phyloP scores from a whole-genome alignment of 2,329 filamentous ascomycete genomes.

The Periconia sp. region DNA sequence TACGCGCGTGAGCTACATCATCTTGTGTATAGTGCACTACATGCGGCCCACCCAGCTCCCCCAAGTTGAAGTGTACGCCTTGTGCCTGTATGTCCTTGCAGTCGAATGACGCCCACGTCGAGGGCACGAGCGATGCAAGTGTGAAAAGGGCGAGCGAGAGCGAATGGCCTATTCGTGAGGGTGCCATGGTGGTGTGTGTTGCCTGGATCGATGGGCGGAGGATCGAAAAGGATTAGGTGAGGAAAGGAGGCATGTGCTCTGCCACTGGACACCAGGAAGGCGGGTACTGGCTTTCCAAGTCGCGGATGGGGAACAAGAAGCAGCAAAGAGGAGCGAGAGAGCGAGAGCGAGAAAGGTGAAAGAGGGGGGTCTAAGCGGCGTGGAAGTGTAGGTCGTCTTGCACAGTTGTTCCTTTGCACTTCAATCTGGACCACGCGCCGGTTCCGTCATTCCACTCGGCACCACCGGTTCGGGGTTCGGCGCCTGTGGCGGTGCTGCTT shows the following conservation, averaged over 20 bases:
- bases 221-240: constrained; percentile 2
- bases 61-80: constrained; percentile 68
- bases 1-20: constrained; percentile 53
- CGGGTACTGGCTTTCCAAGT: too few species aligned
- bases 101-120: constrained; percentile 55
- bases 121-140: constrained; percentile 29
- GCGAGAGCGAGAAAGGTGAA: not conserved
- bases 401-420: not conserved
- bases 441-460: constrained; percentile 17
- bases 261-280: not conserved
- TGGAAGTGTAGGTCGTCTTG: not conserved
- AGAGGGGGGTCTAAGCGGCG: not conserved
- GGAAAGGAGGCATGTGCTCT: constrained; percentile 16
- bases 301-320: constrained; percentile 1
- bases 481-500: too few species aligned
- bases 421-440: not conserved
- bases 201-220: constrained; percentile 7
- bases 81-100: constrained; percentile 69
- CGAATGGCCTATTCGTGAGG: constrained; percentile 25
- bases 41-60: constrained; percentile 69
- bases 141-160: constrained; percentile 31
- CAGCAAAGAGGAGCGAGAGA: not conserved
- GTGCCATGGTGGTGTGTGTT: constrained; percentile 32
- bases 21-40: constrained; percentile 64
- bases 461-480: too few species aligned